Conservation (phyloP, 2,329 filamentous ascomycete genomes). For the Drechmeria coniospora region DNA sequence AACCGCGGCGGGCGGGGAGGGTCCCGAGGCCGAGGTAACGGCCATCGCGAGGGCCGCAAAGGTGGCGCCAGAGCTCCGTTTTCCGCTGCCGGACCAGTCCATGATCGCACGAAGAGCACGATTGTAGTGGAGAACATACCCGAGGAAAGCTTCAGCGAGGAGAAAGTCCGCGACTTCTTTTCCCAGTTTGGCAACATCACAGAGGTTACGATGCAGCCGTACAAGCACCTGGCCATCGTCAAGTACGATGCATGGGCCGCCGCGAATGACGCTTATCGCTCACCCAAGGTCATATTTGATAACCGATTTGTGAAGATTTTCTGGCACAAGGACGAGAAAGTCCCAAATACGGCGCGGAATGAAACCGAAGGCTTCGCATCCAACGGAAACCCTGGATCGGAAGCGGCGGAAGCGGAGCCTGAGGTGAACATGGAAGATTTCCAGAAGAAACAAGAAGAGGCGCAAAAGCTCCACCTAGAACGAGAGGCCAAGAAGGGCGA, state of each 20-base stretch:
- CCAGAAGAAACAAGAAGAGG: slow-evolving; percentile 51
- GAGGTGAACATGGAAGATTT: slow-evolving; percentile 58
- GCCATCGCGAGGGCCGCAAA: slow-evolving; percentile 19
- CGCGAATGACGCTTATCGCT: slow-evolving; percentile 57
- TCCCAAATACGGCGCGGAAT: slow-evolving; percentile 12
- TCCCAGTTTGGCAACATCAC: slow-evolving; percentile 52
- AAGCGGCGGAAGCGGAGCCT: slow-evolving; percentile 21
- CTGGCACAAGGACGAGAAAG: slow-evolving; percentile 48
- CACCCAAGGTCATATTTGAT: slow-evolving; percentile 68
- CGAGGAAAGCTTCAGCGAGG: slow-evolving; percentile 51
- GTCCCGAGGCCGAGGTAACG: slow-evolving; percentile 13
- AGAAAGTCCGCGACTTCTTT: slow-evolving; percentile 53
- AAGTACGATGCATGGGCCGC: slow-evolving; percentile 50
- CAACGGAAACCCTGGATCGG: slow-evolving; percentile 6
- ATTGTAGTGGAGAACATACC: slow-evolving; percentile 70
- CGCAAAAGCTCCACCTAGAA: slow-evolving; percentile 53
- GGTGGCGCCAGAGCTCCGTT: slow-evolving; percentile 36
- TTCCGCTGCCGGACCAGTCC: slow-evolving; percentile 46
- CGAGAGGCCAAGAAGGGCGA: slow-evolving; percentile 47
- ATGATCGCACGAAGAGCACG: slow-evolving; percentile 47
- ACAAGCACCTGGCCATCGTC: slow-evolving; percentile 53
- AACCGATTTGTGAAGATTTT: slow-evolving; percentile 78
- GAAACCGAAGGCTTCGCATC: slow-evolving; percentile 11
- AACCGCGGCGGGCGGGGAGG: slow-evolving; percentile 19
- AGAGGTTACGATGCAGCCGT: slow-evolving; percentile 48